Evolutionary conservation across 768 basidiomycete genomes (phyloP), one percentile per base, ranked within the genome.

Genomic region (Leccinum rimulosum): DNA sequence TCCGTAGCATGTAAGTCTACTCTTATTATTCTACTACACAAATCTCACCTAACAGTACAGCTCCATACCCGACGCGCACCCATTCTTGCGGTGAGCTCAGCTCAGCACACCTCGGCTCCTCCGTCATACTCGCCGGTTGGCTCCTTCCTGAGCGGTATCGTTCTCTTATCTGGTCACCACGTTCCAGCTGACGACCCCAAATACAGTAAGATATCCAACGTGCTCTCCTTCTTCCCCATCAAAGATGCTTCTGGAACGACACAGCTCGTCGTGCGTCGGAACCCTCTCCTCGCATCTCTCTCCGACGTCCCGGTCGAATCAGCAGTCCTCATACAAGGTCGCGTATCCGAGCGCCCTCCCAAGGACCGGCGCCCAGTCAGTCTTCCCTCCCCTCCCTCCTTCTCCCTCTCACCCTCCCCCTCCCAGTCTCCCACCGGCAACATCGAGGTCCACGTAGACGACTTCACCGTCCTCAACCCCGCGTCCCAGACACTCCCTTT

Each of bases 151-250:
- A 87, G 75, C 84, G 93, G 92, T 93, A 75, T 75, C 82, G 77
- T 60, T 4, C 45, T 64, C 70, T 52, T 57, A 38, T 59, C 57
- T 30, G 33, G 52, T 64, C 70, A 69, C 73, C 71, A 68, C 68
- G 59, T 56, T 45, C 59, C 67, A 64, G 64, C 74, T 79, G 64
- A 80, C 66, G 67, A 35, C 43, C 69, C 69, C 63, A 60, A 66
- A 69, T 69, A 52, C 77, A 94, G 91, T 33, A 87, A 87, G 73
- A 79, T 87, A 17, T 79, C 78, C 56, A 87, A 84, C 73, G 75
- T 73, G 53, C 75, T 94, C 66, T 90, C 90, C 57, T 98, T 98
- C 79, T 93, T 89, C 76, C 87, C 87, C 33, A 82, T 97, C 70
- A 89, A 84, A 67, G 94, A 95, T 73, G 80, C 86, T 47, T 80